A percentile compares a stretch with the other conserved stretches of the same genome.
Conservation (phyloP, 805 yeast genomes). For the Lipomyces starkeyi region DNA sequence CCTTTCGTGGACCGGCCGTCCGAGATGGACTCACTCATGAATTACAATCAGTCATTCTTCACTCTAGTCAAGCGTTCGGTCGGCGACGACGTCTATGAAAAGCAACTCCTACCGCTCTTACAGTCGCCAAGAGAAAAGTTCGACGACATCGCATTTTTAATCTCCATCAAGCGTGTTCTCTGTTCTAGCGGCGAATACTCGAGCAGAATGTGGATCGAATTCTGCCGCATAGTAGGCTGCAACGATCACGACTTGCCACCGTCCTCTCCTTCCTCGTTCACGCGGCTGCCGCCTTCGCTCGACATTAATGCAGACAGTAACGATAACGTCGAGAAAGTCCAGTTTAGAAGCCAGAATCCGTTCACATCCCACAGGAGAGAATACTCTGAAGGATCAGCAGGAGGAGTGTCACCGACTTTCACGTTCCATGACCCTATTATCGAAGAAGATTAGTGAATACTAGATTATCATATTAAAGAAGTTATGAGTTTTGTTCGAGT, state of each 20-base stretch:
- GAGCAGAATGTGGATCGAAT: conserved; percentile 28
- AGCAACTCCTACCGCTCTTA: conserved; percentile 28
- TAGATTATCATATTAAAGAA: not conserved
- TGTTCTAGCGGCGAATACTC: conserved; percentile 19
- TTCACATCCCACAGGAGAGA: conserved; percentile 3
- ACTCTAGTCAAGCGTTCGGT: conserved; percentile 22
- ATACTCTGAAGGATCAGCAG: not conserved
- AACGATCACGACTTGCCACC: conserved; percentile 19
- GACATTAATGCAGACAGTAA: not conserved
- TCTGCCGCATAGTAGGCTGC: conserved; percentile 31
- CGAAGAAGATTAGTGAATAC: conserved; percentile 13
- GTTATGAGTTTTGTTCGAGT: not conserved
- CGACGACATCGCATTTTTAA: conserved; percentile 26
- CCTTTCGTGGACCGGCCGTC: conserved; percentile 35
- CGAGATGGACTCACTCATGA: conserved; percentile 24
- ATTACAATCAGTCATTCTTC: conserved; percentile 29
- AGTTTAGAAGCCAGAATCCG: conserved; percentile 3
- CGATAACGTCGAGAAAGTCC: not conserved
- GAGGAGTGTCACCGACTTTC: conserved; percentile 4
- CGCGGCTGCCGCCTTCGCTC: conserved; percentile 5
- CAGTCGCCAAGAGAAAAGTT: conserved; percentile 15
- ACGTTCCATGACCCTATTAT: conserved; percentile 9
- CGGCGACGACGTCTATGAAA: conserved; percentile 23
- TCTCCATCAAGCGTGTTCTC: conserved; percentile 17
- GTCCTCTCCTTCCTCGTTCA: too few species aligned